These are phyloP conservation scores for Moringa oleifera DNA, from an alignment of 345 rosid genomes.

Conservation along the genomic window DNA sequence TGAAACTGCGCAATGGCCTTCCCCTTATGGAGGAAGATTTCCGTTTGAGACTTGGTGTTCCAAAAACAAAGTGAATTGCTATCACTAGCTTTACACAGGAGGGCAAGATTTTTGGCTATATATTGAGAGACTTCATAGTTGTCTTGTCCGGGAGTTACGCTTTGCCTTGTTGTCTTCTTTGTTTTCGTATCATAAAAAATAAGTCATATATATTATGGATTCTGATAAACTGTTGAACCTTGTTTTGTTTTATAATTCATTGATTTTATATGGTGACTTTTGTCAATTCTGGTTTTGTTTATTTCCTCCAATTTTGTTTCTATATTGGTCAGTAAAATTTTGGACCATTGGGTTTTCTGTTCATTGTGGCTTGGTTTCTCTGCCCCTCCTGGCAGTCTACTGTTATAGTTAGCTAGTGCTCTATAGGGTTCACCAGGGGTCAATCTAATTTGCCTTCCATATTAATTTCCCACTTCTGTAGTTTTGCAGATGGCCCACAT, in stretches of 20 bases:
- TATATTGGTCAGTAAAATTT: neutral
- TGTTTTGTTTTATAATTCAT: too few species aligned
- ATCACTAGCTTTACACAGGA: neutral
- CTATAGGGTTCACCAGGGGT: too few species aligned
- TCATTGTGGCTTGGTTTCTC: neutral
- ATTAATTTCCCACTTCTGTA: too few species aligned
- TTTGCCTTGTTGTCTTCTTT: neutral
- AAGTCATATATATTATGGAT: neutral
- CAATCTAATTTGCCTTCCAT: too few species aligned
- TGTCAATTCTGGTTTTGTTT: neutral
- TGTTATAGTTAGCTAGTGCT: too few species aligned
- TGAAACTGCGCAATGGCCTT: slow-evolving; percentile 78
- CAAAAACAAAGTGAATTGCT: slow-evolving; percentile 13
- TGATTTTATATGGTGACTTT: too few species aligned
- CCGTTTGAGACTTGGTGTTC: slow-evolving; percentile 61
- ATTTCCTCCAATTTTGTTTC: neutral
- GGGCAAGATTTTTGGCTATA: slow-evolving; percentile 3
- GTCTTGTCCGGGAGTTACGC: neutral
- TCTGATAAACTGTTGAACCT: neutral
- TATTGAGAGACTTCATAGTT: neutral
- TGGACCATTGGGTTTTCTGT: neutral
- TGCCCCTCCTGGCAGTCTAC: too few species aligned
- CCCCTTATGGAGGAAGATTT: slow-evolving; percentile 93
- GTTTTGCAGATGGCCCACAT: too few species aligned
- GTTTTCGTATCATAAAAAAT: neutral